These are phyloP conservation scores for Leishmania martiniquensis DNA, from an alignment of 208 protist genomes.

Conservation along the genomic window DNA sequence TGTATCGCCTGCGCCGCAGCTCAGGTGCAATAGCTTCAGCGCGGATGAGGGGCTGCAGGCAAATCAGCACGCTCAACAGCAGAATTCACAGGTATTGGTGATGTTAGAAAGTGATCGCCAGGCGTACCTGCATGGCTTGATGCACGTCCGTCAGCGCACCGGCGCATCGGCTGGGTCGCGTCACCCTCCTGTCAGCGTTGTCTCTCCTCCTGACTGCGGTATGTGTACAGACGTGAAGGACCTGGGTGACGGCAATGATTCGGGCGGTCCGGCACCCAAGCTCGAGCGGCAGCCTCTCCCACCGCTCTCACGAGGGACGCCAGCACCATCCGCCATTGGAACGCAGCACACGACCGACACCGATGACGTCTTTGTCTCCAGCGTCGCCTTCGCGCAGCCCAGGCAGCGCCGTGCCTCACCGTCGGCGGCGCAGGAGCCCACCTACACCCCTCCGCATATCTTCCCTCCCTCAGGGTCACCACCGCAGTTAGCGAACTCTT, in stretches of 20 bases:
- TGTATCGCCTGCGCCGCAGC: neutral
- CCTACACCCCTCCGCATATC: neutral
- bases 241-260: neutral
- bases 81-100: neutral
- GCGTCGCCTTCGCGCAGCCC: conserved; percentile 3
- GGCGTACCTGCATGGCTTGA: conserved; percentile 2
- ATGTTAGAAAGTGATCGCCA: neutral
- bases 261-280: neutral
- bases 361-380: conserved; percentile 14
- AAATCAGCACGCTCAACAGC: neutral
- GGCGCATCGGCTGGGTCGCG: neutral
- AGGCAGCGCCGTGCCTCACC: neutral
- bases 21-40: neutral
- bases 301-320: neutral
- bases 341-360: neutral
- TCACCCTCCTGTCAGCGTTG: neutral
- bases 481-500: neutral
- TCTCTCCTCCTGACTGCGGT: neutral
- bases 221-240: neutral
- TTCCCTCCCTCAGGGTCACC: neutral
- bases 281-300: neutral
- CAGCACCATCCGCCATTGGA: neutral
- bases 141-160: conserved; percentile 23
- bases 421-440: neutral
- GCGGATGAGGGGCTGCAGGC: neutral